A percentile compares a stretch with the other conserved stretches of the same genome.
Evolutionary conservation across 805 yeast genomes (phyloP).

Genomic region (Kluyveromyces nonfermentans): DNA sequence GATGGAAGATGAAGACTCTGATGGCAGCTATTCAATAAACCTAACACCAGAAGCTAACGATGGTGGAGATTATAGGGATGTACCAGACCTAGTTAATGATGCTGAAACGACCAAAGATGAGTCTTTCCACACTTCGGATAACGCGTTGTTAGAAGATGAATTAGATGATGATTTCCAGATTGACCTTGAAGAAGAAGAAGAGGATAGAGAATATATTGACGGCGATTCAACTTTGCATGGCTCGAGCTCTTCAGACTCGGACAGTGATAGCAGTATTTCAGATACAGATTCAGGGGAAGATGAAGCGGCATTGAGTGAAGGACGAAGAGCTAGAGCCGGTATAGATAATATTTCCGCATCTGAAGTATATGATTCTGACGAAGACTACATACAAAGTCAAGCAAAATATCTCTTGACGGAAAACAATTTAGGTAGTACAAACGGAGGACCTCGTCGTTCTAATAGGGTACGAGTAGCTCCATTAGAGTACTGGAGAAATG

Average conservation of each 20-base stretch:
- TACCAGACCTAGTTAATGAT: conserved; percentile 73
- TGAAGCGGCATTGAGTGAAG: conserved; percentile 8
- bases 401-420: conserved; percentile 12
- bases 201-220: conserved; percentile 29
- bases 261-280: conserved; percentile 11
- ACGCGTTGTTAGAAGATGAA: conserved; percentile 25
- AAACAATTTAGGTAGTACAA: conserved; percentile 13
- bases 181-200: conserved; percentile 14
- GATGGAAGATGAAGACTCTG: conserved; percentile 1
- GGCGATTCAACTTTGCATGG: conserved; percentile 13
- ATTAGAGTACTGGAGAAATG: conserved; percentile 79
- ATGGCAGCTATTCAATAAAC: background rate
- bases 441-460: conserved; percentile 47
- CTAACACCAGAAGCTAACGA: conserved; percentile 10
- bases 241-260: conserved; percentile 4
- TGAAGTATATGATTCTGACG: conserved; percentile 17
- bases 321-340: conserved; percentile 8
- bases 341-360: conserved; percentile 8
- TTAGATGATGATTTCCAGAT: conserved; percentile 15
- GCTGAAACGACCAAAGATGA: conserved; percentile 39
- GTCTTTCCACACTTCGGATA: conserved; percentile 26
- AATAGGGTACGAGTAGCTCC: conserved; percentile 59
- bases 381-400: conserved; percentile 15
- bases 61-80: conserved; percentile 37
- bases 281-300: conserved; percentile 8